A percentile compares a stretch with the other conserved stretches of the same genome.
Conservation (phyloP, 306 rosid species). For the Rosa rugosa region DNA sequence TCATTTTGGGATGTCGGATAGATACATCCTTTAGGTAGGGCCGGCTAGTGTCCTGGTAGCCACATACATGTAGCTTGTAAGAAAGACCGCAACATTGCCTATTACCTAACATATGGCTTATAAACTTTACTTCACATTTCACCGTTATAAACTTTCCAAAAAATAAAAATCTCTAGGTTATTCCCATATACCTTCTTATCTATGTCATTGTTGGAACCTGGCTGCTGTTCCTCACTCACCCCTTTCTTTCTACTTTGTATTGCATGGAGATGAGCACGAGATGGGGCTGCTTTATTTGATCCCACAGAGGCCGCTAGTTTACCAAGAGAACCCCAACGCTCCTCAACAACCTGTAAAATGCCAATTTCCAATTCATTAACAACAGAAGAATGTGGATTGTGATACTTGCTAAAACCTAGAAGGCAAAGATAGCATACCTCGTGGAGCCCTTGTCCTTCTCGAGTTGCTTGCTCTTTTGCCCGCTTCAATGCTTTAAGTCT, state of each 20-base stretch:
- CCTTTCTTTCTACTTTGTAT: constrained; percentile 70
- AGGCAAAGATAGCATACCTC: constrained; percentile 49
- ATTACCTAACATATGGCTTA: neutral
- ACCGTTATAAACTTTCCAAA: neutral
- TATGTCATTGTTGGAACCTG: constrained; percentile 39
- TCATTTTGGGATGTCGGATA: constrained; percentile 57
- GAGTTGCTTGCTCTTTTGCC: constrained; percentile 85
- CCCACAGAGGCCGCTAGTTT: constrained; percentile 66
- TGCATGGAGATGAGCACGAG: constrained; percentile 85
- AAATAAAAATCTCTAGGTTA: constrained; percentile 5
- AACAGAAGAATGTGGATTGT: neutral
- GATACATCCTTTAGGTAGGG: constrained; percentile 63
- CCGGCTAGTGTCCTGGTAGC: constrained; percentile 21
- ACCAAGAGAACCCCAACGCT: constrained; percentile 91
- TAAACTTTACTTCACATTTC: constrained; percentile 12
- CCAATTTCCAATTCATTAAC: neutral
- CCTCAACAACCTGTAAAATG: constrained; percentile 65
- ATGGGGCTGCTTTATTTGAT: constrained; percentile 71
- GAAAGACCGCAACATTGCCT: neutral
- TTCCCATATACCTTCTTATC: constrained; percentile 65
- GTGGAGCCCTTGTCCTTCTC: constrained; percentile 61
- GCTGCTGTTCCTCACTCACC: constrained; percentile 39
- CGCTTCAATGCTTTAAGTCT: constrained; percentile 95
- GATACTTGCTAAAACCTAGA: constrained; percentile 11
- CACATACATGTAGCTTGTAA: neutral